A percentile compares a stretch with the other conserved stretches of the same genome.
phyloP scores from a whole-genome alignment of 371 early-diverging fungal genomes.

The Syncephalastrum sp. region DNA sequence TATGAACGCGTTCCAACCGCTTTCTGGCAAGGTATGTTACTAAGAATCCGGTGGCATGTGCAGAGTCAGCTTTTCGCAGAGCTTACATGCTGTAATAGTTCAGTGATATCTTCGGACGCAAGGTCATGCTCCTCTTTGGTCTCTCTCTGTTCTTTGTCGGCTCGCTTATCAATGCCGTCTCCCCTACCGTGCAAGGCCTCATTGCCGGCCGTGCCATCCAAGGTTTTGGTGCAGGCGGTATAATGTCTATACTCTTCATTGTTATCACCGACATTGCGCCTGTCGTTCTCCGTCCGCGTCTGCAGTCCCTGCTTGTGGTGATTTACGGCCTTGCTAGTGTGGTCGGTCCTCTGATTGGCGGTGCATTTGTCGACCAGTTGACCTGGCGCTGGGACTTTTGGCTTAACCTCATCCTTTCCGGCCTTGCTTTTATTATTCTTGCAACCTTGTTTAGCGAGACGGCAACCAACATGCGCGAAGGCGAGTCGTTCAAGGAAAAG shows the following conservation, averaged over 20 bases:
- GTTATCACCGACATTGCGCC: slow-evolving; percentile 75
- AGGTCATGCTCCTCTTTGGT: slow-evolving; percentile 26
- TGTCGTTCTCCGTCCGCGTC: slow-evolving; percentile 66
- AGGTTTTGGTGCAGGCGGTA: slow-evolving; percentile 71
- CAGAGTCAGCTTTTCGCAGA: background rate
- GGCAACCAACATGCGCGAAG: slow-evolving; percentile 20
- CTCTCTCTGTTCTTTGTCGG: slow-evolving; percentile 30
- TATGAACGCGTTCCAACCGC: slow-evolving; percentile 50
- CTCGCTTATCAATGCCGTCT: slow-evolving; percentile 16
- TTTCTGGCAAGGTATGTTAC: slow-evolving; percentile 53
- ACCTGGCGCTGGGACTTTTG: slow-evolving; percentile 75
- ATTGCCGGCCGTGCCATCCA: slow-evolving; percentile 68
- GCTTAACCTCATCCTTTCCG: slow-evolving; percentile 74
- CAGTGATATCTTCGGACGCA: slow-evolving; percentile 40
- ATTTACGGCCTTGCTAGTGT: slow-evolving; percentile 72
- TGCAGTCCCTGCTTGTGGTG: slow-evolving; percentile 55
- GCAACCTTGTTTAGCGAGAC: slow-evolving; percentile 44
- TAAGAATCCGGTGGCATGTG: background rate
- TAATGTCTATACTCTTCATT: slow-evolving; percentile 68
- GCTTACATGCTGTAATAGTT: slow-evolving; percentile 11
- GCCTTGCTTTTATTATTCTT: slow-evolving; percentile 48
- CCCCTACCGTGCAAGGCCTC: slow-evolving; percentile 33
- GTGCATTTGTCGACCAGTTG: slow-evolving; percentile 61
- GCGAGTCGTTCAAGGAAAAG: slow-evolving; percentile 44
- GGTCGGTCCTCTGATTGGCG: slow-evolving; percentile 68